phyloP scores from a whole-genome alignment of 78 protist species.

The Dictyostelium intermedium region DNA sequence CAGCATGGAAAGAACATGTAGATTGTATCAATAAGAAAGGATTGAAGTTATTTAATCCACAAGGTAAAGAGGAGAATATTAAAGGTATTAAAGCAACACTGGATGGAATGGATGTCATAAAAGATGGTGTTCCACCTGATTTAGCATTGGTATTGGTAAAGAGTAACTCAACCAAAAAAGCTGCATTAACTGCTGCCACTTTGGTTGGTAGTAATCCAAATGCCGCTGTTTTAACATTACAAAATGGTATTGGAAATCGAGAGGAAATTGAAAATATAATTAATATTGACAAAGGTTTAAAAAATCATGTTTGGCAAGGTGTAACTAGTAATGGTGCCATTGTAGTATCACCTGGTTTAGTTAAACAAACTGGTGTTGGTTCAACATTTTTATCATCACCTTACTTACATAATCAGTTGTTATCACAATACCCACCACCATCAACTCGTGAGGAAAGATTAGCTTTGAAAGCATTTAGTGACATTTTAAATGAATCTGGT shows the following conservation, averaged over 20 bases:
- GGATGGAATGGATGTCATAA: conserved; percentile 54
- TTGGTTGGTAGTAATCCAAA: conserved; percentile 35
- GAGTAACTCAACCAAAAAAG: conserved; percentile 65
- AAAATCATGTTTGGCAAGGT: conserved; percentile 84
- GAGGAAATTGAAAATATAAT: conserved; percentile 39
- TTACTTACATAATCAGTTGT: not conserved
- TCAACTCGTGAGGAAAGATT: not conserved
- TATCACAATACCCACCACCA: not conserved
- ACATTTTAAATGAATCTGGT: conserved; percentile 69
- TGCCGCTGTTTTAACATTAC: conserved; percentile 84
- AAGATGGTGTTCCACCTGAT: conserved; percentile 76
- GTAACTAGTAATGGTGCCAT: conserved; percentile 79
- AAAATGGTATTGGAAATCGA: conserved; percentile 92
- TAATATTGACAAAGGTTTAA: conserved; percentile 30
- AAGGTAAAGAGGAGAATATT: conserved; percentile 43
- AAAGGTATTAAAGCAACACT: conserved; percentile 52
- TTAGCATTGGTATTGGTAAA: conserved; percentile 70
- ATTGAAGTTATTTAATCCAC: conserved; percentile 27
- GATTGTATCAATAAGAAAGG: conserved; percentile 62
- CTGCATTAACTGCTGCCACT: conserved; percentile 39
- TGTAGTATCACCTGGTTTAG: conserved; percentile 54
- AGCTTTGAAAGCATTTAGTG: not conserved
- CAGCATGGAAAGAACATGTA: conserved; percentile 82
- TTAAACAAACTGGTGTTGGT: conserved; percentile 85
- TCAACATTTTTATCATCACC: conserved; percentile 73